Evolutionary conservation across 257 asterid genomes (phyloP), one percentile per base, ranked within the genome.

Genomic region (Jaltomata sinuosa): DNA sequence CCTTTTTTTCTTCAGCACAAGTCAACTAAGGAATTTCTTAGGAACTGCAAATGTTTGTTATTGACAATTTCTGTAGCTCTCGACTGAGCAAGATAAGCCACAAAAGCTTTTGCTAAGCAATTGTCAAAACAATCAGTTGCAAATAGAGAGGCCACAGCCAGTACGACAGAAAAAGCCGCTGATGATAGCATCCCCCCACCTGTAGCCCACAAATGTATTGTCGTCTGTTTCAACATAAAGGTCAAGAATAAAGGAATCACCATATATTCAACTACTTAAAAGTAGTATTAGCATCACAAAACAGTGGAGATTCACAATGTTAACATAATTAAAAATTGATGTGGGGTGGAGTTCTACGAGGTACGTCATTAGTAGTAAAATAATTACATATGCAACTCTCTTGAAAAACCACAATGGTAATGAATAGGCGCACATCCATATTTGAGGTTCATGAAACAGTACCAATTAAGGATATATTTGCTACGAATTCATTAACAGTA

Each of bases 171-270:
- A 88, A 89, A 95, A 82, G 99, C 90, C 84, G 93, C 90, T 65
- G 94, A 88, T 83, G 99, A 92, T 79, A 97, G 91, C 80, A 57
- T 83, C 52, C 90, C 90, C 14, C 89, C 93, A 61, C 98, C 91
- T 57, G 98, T 94, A 79, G 97, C 97, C 98, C 98, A 97, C 88
- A 97, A 88, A 89, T 90, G 94, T 84, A 95, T 93, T 77, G 96
- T 86, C 62, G 90, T 92, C 99, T 97, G 97, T 86, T 88, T 77
- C 84, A 87, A 83, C 57, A 34, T 36, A 27, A 68, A 14, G 84
- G 85, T 82, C 79, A 71, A 67, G 78, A 83, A 52, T 50, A 72
- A 34, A 16, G 71, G 40, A 59, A 40, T 54, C 62, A 77, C 27
- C 27, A 85, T 49, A 34, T 53, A 12, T 32, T 36, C 62, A 84